Percentiles rank a stretch among this genome's conserved stretches.
Conservation (phyloP, 2,329 filamentous ascomycete species). For the Ilyonectria sp. region DNA sequence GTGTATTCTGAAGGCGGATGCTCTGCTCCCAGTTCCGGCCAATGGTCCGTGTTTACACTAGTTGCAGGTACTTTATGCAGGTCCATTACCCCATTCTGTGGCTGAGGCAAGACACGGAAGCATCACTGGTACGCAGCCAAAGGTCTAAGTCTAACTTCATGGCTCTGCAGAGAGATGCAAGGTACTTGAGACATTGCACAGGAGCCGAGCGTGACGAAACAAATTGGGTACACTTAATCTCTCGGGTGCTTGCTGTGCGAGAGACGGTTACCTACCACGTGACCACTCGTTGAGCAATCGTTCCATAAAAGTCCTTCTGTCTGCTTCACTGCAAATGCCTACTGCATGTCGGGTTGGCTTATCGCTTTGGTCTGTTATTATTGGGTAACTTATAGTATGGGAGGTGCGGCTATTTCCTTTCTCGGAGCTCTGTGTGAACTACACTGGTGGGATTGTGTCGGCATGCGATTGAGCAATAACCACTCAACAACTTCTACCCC, state of each 20-base stretch:
- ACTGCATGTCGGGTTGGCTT: no score
- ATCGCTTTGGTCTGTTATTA: no score
- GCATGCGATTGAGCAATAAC: no score
- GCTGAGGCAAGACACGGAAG: constrained; percentile 10
- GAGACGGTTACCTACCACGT: neutral
- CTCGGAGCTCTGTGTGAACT: no score
- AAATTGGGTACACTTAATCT: neutral
- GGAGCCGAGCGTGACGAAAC: neutral
- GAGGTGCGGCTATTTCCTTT: no score
- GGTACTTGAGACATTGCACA: neutral
- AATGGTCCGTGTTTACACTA: constrained; percentile 6
- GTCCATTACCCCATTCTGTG: constrained; percentile 20
- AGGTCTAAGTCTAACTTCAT: neutral
- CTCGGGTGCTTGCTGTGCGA: neutral
- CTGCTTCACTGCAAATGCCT: neutral
- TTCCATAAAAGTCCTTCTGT: neutral
- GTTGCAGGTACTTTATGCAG: constrained; percentile 30
- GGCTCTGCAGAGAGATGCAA: neutral
- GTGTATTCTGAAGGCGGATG: neutral
- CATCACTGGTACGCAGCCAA: neutral
- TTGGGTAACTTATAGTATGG: no score
- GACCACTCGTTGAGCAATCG: neutral
- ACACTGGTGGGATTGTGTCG: no score
- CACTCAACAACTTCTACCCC: no score
- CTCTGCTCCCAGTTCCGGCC: neutral